Evolutionary conservation across 176 grass and related monocot genomes (phyloP), one percentile per base, ranked within the genome.

Genomic region (Cymbopogon citratus): DNA sequence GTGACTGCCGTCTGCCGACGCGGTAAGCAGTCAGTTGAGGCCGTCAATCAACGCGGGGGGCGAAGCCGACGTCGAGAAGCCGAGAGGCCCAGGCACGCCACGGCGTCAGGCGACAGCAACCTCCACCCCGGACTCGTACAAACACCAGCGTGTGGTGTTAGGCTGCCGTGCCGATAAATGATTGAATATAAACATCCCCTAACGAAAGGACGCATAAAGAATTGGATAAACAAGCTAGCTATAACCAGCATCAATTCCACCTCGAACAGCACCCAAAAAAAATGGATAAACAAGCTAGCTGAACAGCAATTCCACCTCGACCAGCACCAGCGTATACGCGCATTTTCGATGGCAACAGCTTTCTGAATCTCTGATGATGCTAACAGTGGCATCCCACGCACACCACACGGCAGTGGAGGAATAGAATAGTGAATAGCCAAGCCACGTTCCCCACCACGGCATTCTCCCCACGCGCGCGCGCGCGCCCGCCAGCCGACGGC

Each of bases 371-470:
- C n/a, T n/a, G n/a, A n/a, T n/a, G n/a, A n/a, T 6, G 31, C 21
- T 19, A 54, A 25, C 29, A 36, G 46, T 51, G 63, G 51, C 51
- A 56, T 7, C 19, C 10, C 67, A 71, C 33, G 11, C 9, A 11
- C 11, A 23, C 39, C 49, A 44, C 66, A 6, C 31, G 66, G 28
- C 57, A 52, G 71, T 4, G 25, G 65, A 23, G n/a, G n/a, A n/a
- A n/a, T n/a, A n/a, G n/a, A n/a, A n/a, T n/a, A n/a, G n/a, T n/a
- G n/a, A n/a, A 12, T 23, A 24, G 41, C 12, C 12, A 7, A 43
- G 81, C 29, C 81, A 84, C 62, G 77, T 56, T 36, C 46, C 31
- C 46, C 71, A 15, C 0, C 73, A 35, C 57, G 39, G 38, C 78
- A 38, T 56, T 59, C n/a, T n/a, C n/a, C 54, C n/a, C 19, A n/a